Conservation (phyloP, 148 eudicot genomes). For the Rhododendron ferrugineum region DNA sequence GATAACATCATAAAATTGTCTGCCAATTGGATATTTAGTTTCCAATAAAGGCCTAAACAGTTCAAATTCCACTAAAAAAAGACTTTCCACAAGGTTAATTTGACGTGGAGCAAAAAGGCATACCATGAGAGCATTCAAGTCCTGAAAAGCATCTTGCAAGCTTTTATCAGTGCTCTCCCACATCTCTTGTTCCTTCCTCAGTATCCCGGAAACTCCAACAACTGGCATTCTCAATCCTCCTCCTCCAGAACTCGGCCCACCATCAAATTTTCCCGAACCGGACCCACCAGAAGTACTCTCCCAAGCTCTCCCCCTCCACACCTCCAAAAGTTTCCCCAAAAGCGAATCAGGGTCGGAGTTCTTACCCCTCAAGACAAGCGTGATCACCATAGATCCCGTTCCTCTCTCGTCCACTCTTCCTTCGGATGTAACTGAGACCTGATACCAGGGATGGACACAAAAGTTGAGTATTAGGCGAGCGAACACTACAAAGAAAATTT, state of each 20-base stretch:
- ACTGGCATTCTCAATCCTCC: constrained; percentile 56
- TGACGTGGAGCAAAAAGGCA: background rate
- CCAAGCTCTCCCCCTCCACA: constrained; percentile 76
- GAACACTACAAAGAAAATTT: background rate
- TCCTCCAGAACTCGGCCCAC: constrained; percentile 21
- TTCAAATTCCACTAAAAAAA: background rate
- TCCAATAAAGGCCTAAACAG: background rate
- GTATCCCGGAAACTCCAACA: constrained; percentile 82
- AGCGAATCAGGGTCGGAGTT: constrained; percentile 54
- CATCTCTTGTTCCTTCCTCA: constrained; percentile 98
- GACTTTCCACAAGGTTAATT: background rate
- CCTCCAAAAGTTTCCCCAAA: constrained; percentile 59
- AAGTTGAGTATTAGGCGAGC: background rate
- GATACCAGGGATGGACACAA: constrained; percentile 22
- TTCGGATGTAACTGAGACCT: constrained; percentile 32
- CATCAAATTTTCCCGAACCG: background rate
- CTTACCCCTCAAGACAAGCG: constrained; percentile 70
- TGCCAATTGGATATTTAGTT: background rate
- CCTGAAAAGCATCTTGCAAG: constrained; percentile 97
- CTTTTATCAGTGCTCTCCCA: constrained; percentile 98
- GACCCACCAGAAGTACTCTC: constrained; percentile 31
- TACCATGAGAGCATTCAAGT: constrained; percentile 95
- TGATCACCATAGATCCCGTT: constrained; percentile 31
- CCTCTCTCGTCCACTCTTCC: constrained; percentile 40
- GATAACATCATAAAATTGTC: background rate